These are phyloP conservation scores for Talaromyces rugulosus DNA, from an alignment of 2,329 filamentous ascomycete genomes.

Conservation along the genomic window DNA sequence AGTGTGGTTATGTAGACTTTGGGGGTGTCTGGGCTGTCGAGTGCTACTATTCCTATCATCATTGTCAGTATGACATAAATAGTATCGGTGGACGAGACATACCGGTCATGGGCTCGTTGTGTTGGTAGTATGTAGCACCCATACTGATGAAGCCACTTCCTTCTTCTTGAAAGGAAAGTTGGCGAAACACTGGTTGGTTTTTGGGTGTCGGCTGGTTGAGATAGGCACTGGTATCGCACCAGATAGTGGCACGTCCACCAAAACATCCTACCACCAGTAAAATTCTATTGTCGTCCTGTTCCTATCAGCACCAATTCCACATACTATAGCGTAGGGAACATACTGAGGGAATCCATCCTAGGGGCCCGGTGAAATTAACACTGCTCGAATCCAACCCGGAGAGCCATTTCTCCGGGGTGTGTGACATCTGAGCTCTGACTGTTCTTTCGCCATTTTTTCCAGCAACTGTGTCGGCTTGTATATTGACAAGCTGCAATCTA, in stretches of 20 bases:
- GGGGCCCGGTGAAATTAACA: conserved; percentile 26
- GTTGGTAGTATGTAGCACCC: conserved; percentile 13
- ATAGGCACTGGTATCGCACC: conserved; percentile 17
- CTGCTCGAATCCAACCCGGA: conserved; percentile 8
- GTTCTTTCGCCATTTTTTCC: background rate
- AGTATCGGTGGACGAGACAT: background rate
- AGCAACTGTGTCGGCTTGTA: conserved; percentile 16
- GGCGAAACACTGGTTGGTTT: conserved; percentile 8
- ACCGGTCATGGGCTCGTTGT: conserved; percentile 35
- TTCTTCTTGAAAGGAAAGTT: conserved; percentile 21
- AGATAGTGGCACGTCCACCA: conserved; percentile 20
- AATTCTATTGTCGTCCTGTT: conserved; percentile 22
- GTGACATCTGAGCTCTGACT: conserved; percentile 5
- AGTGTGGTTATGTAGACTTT: conserved; percentile 28
- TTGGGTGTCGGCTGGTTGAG: conserved; percentile 16
- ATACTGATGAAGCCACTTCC: conserved; percentile 7
- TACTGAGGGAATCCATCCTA: conserved; percentile 30
- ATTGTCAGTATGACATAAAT: background rate
- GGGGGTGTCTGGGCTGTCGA: conserved; percentile 13
- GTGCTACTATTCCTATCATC: conserved; percentile 23
- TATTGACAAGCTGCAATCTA: conserved; percentile 24
- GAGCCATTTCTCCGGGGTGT: conserved; percentile 11
- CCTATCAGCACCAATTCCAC: background rate
- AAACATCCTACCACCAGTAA: conserved; percentile 21
- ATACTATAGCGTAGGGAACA: conserved; percentile 4